phyloP scores from a whole-genome alignment of 2,329 filamentous ascomycete genomes.

The Trichoderma lentiforme region DNA sequence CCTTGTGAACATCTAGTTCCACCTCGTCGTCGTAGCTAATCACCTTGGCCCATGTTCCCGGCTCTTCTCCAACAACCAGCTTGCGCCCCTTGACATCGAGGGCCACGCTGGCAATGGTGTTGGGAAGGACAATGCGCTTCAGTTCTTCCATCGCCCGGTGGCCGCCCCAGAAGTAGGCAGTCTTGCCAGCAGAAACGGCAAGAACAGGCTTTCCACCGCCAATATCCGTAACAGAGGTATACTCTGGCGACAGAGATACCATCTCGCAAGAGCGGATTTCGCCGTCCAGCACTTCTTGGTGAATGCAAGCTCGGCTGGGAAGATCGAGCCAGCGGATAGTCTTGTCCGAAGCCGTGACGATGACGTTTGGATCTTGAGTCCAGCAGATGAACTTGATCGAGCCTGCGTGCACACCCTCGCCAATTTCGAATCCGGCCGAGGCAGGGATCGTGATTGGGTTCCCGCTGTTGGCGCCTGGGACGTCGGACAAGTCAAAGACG shows the following conservation, averaged over 20 bases:
- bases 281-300: constrained; percentile 75
- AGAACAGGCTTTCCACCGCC: constrained; percentile 69
- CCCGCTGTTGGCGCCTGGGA: constrained; percentile 40
- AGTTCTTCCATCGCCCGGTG: constrained; percentile 64
- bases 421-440: constrained; percentile 78
- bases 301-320: constrained; percentile 68
- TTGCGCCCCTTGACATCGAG: constrained; percentile 77
- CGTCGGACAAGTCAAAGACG: constrained; percentile 78
- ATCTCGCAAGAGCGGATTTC: constrained; percentile 91
- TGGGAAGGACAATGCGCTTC: constrained; percentile 75
- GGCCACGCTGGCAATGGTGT: constrained; percentile 87
- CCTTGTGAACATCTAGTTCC: constrained; percentile 90
- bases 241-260: constrained; percentile 60
- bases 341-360: constrained; percentile 90
- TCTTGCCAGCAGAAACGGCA: constrained; percentile 90
- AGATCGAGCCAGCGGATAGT: constrained; percentile 94
- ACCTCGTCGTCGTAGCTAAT: constrained; percentile 82
- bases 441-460: constrained; percentile 50
- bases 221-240: constrained; percentile 59
- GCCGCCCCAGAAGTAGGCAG: constrained; percentile 87
- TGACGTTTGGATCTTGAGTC: constrained; percentile 80
- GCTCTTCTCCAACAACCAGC: constrained; percentile 85
- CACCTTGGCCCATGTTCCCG: constrained; percentile 94
- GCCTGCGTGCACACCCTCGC: constrained; percentile 74
- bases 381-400: constrained; percentile 97